Base-by-base conservation (phyloP, 768 basidiomycete species). In the Phaeotremella skinneri region DNA sequence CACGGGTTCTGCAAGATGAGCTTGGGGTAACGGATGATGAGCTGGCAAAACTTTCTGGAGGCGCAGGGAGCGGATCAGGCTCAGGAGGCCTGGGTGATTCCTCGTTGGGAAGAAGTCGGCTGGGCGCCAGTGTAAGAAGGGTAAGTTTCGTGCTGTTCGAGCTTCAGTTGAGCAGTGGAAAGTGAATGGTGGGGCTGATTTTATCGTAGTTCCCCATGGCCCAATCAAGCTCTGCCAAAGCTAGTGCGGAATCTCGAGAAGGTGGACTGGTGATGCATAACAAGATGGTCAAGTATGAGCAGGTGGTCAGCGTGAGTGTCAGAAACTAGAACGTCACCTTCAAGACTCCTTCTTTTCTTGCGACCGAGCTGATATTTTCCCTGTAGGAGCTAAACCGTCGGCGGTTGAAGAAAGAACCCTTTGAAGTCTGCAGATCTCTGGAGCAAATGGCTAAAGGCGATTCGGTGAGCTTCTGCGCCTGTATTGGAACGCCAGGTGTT, bases 211-310 rank as follows among this genome's bases (percentile, higher is more conserved):
- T 73, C 55, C 68, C 71, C 9, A 67, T 66, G 66, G 68, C 67
- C 14, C 62, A 64, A 55, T 60, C 63, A 3, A 56, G 55, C 23
- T 29, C 55, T 4, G 55, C 55, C 34, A 65, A 63, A 37, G 57
- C 58, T 26, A 49, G 34, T 7, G 51, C 56, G 1, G 68, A 68
- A 27, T 56, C 61, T 1, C 58, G 55, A 34, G 71, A 73, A 50
- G 66, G 71, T 2, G 66, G 65, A 5, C 32, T 73, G 54, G 72
- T 70, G 30, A 73, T 73, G 72, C 75, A 69, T 59, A 71, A 61
- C 55, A 71, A 70, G 69, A 72, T 97, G 92, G 90, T 97, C 88
- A 86, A 85, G 13, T 99, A 97, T 75, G 89, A 93, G 79, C 84
- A 85, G 49, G 86, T 89, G 30, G 80, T 97, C 42, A 80, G 89